Base-by-base conservation (phyloP, 2,329 filamentous ascomycete species). In the Botrytis fragariae region DNA sequence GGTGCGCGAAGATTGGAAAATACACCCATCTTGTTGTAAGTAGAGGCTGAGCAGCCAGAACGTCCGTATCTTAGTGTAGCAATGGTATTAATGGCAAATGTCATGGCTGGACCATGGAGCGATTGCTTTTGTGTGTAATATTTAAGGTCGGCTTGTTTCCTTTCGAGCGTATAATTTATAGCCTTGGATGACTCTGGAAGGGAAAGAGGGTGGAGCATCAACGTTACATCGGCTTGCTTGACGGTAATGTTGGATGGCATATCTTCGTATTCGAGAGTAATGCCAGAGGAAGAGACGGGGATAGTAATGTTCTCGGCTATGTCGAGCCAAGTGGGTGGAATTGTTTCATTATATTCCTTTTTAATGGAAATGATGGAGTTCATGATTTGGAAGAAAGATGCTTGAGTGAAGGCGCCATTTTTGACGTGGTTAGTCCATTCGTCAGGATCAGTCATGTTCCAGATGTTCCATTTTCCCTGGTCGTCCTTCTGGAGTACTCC, bases 21-120 rank as follows among this genome's bases (percentile, higher is more conserved):
- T 54, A 85, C 88, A 0, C 88, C 87, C 74, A 90, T 88, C 44
- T 91, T 85, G 10, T 88, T 85, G 78, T 92, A 92, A 0, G 90
- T 92, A 79, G 89, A 92, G 4, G 88, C 87, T 0, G 90, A 88
- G 80, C 91, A 93, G 6, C 91, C 91, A 1, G 89, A 90, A 0
- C 87, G 86, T 1, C 88, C 89, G n/a, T 92, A 85, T 71, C 88
- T 85, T 74, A 90, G 91, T 42, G 90, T 90, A 16, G 89, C 87
- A 68, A 92, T 88, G 74, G 88, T 88, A 81, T 91, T 92, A 22
- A 91, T 89, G 20, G 89, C 89, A 80, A 90, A 93, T 1, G 91
- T 93, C 91, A 93, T 93, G 10, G 88, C 91, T 0, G 91, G 91
- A 0, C 91, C 91, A 75, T 92, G 86, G 0, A 87, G 83, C 14